Percentiles rank a stretch among this genome's conserved stretches.
Evolutionary conservation across 2,329 filamentous ascomycete species (phyloP).

Genomic region (Colletotrichum sidae): DNA sequence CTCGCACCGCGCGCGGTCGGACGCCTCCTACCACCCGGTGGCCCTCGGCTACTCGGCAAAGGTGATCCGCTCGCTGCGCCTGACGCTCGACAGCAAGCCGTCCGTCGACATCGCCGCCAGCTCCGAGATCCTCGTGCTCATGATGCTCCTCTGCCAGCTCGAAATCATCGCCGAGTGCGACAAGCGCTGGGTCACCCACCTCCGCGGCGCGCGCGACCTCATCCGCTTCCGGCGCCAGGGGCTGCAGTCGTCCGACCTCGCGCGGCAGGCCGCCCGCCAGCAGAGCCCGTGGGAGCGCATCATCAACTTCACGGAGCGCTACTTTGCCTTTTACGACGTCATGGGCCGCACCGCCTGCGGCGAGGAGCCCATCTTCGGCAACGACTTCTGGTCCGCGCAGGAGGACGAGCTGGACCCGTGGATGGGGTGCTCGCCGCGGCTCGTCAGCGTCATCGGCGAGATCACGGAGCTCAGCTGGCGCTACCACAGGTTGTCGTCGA

Average conservation of each 20-base stretch:
- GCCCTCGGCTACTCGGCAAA: constrained; percentile 36
- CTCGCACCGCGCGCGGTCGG: constrained; percentile 34
- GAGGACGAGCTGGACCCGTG: constrained; percentile 52
- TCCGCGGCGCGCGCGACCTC: constrained; percentile 56
- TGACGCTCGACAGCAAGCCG: constrained; percentile 20
- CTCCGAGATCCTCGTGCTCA: constrained; percentile 36
- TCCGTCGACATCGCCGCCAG: constrained; percentile 26
- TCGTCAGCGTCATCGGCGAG: constrained; percentile 53
- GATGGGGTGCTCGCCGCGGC: constrained; percentile 57
- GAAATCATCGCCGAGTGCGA: constrained; percentile 49
- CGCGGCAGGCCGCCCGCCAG: constrained; percentile 4
- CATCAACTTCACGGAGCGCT: constrained; percentile 48
- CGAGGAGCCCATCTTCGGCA: constrained; percentile 54
- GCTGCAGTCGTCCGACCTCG: constrained; percentile 9
- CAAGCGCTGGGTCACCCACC: constrained; percentile 55
- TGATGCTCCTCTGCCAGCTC: constrained; percentile 38
- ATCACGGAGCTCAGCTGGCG: constrained; percentile 55
- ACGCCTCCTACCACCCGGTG: constrained; percentile 19
- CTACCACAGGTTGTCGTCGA: constrained; percentile 40
- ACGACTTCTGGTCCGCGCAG: constrained; percentile 54
- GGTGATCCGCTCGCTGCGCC: constrained; percentile 34
- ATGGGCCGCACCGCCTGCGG: constrained; percentile 59
- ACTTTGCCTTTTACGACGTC: constrained; percentile 59
- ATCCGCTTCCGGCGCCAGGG: constrained; percentile 49
- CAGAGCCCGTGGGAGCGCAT: constrained; percentile 39